phyloP scores from a whole-genome alignment of 768 basidiomycete species.

The Vishniacozyma victoriae region DNA sequence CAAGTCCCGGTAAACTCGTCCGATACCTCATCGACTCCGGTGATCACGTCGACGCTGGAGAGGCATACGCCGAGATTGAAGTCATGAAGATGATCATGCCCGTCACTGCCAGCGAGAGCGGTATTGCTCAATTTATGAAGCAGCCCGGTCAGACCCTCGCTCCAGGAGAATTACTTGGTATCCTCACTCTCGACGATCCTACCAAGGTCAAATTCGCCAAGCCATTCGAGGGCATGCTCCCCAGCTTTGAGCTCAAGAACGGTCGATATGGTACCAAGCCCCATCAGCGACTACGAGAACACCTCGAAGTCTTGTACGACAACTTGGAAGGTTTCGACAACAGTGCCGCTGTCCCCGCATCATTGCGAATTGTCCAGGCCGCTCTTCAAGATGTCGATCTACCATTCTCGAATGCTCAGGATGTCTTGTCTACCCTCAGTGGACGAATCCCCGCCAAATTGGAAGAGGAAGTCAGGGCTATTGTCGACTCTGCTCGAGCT shows the following conservation, averaged over 20 bases:
- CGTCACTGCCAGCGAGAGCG: conserved; percentile 86
- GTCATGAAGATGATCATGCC: conserved; percentile 99
- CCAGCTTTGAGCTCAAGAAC: conserved; percentile 71
- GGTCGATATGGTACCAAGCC: conserved; percentile 81
- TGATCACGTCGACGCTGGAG: conserved; percentile 92
- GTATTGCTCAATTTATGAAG: conserved; percentile 90
- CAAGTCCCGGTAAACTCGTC: conserved; percentile 92
- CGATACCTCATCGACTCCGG: conserved; percentile 93
- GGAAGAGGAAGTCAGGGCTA: conserved; percentile 73
- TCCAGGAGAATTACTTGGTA: conserved; percentile 94
- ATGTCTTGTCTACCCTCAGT: conserved; percentile 78
- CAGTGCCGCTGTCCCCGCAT: conserved; percentile 77
- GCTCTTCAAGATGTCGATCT: conserved; percentile 78
- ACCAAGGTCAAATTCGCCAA: conserved; percentile 95
- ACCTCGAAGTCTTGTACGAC: conserved; percentile 72
- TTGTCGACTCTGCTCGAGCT: conserved; percentile 67
- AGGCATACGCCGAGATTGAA: conserved; percentile 97
- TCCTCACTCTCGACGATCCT: conserved; percentile 92
- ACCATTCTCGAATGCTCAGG: conserved; percentile 75
- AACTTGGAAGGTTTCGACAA: conserved; percentile 97
- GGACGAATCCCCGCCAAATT: conserved; percentile 89
- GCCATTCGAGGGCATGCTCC: conserved; percentile 91
- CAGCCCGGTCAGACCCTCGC: conserved; percentile 95
- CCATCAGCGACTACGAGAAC: conserved; percentile 73
- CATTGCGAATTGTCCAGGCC: conserved; percentile 77